phyloP scores from a whole-genome alignment of 2,329 filamentous ascomycete genomes.

The Talaromyces sp. region DNA sequence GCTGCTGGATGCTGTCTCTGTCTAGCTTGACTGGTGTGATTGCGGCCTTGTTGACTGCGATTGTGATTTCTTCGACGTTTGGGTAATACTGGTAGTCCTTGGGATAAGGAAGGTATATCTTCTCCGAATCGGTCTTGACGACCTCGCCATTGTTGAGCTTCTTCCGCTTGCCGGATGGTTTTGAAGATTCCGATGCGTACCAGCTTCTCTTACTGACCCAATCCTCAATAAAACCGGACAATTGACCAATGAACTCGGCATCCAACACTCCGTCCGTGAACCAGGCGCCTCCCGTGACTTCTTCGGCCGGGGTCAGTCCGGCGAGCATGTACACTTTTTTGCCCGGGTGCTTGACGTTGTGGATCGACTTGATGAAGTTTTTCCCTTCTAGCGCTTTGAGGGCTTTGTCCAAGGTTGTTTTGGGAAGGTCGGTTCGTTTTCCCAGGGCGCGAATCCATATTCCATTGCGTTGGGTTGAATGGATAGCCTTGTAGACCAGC shows the following conservation, averaged over 20 bases:
- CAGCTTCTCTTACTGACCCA: conserved; percentile 68
- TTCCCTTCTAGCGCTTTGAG: conserved; percentile 79
- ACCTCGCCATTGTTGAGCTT: conserved; percentile 10
- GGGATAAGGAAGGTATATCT: conserved; percentile 46
- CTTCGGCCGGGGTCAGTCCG: conserved; percentile 75
- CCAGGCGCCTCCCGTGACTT: conserved; percentile 90
- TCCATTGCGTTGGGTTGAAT: conserved; percentile 75
- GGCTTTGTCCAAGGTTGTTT: conserved; percentile 71
- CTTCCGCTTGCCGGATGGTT: conserved; percentile 15
- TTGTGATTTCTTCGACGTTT: conserved; percentile 70
- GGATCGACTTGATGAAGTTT: conserved; percentile 79
- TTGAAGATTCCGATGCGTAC: conserved; percentile 45
- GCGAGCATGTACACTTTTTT: conserved; percentile 96
- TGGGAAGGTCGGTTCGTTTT: conserved; percentile 72
- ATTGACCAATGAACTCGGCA: conserved; percentile 73
- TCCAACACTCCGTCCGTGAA: conserved; percentile 89
- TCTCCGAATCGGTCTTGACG: conserved; percentile 20
- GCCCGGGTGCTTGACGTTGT: conserved; percentile 82
- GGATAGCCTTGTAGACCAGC: conserved; percentile 83
- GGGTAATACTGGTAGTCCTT: conserved; percentile 72
- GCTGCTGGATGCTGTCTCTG: conserved; percentile 73
- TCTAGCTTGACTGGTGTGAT: conserved; percentile 64
- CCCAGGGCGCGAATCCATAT: conserved; percentile 89
- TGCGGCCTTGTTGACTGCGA: conserved; percentile 61
- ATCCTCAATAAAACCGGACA: conserved; percentile 68